Base-by-base conservation (phyloP, 164 flowering plant genomes). In the Nymphaea thermarum region DNA sequence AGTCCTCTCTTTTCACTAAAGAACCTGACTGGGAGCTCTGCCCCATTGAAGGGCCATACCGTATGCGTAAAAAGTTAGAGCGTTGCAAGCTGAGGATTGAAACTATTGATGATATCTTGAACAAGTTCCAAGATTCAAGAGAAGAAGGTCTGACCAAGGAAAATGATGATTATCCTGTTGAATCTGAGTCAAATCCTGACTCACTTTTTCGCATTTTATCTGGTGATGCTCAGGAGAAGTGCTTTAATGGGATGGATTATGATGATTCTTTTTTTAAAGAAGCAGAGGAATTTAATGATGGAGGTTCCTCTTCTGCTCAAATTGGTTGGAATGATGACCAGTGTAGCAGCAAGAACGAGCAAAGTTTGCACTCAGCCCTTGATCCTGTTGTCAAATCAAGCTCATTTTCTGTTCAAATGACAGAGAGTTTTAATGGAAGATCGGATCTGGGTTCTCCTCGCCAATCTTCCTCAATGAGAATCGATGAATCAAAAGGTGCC, bases 11-110 rank as follows among this genome's bases (percentile, higher is more conserved):
- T 18, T 68, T 42, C 15, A 65, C 67, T 59, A 83, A 80, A 71
- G 97, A 89, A 73, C 87, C 84, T 67, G 96, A 90, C 64, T 92
- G 97, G 98, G 93, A 95, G 77, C 98, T 95, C 73, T 95, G 99
- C 75, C 95, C 98, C 14, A 95, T 95, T 75, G 99, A 95, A 77
- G 99, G 99, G 71, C 99, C 99, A 62, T 95, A 87, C 68, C 72
- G 99, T 72, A 95, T 89, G 99, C 98, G 99, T 45, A 95, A 92
- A 76, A 95, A 95, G 79, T 90, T 95, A 51, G 98, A 95, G 81
- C 86, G 85, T 36, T 85, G 87, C 81, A 84, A 82, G 66, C 67
- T 87, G 62, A 89, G 78, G 71, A 81, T 92, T 76, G 89, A 85
- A 69, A 81, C 91, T 43, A 86, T 92, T 65, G 86, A 87, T 66